Percentiles rank a stretch among this genome's conserved stretches.
phyloP scores from a whole-genome alignment of 2,329 filamentous ascomycete genomes.

The Chrysosphaeria jannelii region DNA sequence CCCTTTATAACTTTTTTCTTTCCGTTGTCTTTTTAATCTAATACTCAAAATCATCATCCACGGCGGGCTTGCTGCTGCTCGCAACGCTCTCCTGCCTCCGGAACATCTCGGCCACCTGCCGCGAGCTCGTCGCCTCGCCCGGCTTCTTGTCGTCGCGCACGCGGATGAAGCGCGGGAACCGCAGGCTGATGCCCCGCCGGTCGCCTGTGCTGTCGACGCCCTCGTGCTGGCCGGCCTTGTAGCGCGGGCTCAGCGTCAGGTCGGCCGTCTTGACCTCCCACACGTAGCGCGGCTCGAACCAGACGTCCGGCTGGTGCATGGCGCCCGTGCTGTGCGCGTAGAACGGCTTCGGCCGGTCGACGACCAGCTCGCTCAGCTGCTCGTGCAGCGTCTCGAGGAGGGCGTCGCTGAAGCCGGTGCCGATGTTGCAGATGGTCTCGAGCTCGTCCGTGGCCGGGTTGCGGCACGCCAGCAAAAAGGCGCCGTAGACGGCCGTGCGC shows the following conservation, averaged over 20 bases:
- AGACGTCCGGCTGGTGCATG: slow-evolving; percentile 91
- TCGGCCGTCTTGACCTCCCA: slow-evolving; percentile 98
- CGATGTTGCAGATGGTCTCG: slow-evolving; percentile 95
- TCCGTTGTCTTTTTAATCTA: slow-evolving; percentile 11
- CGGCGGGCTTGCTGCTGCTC: slow-evolving; percentile 59
- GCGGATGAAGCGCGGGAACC: slow-evolving; percentile 84
- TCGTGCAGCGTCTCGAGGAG: slow-evolving; percentile 65
- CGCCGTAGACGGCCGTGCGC: slow-evolving; percentile 81
- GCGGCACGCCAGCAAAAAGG: slow-evolving; percentile 85
- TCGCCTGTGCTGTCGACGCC: slow-evolving; percentile 34
- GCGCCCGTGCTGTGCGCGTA: slow-evolving; percentile 60
- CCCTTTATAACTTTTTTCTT: background rate
- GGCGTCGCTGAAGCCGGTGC: slow-evolving; percentile 88
- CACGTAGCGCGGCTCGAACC: slow-evolving; percentile 82
- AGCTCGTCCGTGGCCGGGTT: slow-evolving; percentile 54
- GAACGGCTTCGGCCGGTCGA: slow-evolving; percentile 79
- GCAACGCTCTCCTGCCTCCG: slow-evolving; percentile 70
- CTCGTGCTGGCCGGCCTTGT: slow-evolving; percentile 69
- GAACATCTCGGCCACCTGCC: slow-evolving; percentile 92
- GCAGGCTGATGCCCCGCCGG: slow-evolving; percentile 46
- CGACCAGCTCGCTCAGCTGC: slow-evolving; percentile 44
- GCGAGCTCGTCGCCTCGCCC: slow-evolving; percentile 57
- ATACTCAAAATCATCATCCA: slow-evolving; percentile 97
- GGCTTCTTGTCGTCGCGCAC: slow-evolving; percentile 85
- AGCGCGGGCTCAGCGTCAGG: slow-evolving; percentile 69